These are phyloP conservation scores for Malus asiatica DNA, from an alignment of 306 rosid genomes.

Conservation along the genomic window DNA sequence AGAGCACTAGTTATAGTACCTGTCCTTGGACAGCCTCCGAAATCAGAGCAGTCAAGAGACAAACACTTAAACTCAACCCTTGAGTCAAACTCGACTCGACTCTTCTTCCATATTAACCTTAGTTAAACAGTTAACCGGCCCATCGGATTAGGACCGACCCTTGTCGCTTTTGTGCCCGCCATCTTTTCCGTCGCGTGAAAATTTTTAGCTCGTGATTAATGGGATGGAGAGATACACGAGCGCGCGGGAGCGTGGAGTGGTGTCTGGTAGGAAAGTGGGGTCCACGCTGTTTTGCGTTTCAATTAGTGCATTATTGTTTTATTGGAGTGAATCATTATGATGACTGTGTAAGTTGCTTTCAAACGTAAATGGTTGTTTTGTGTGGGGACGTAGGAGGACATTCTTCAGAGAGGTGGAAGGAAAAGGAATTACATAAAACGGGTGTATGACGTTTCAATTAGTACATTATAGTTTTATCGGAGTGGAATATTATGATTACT, in stretches of 20 bases:
- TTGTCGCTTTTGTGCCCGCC: no score
- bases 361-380: no score
- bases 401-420: background rate
- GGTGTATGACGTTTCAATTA: no score
- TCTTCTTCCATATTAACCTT: background rate
- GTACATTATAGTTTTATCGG: no score
- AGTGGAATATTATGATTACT: no score
- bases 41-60: background rate
- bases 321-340: no score
- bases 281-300: constrained; percentile 21
- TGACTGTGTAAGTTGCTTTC: no score
- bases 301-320: no score
- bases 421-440: no score
- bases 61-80: background rate
- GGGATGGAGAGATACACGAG: background rate
- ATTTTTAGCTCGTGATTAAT: no score
- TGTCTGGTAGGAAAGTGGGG: constrained; percentile 23
- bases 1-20: background rate
- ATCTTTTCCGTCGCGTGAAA: background rate
- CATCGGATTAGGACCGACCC: background rate
- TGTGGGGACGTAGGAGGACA: no score
- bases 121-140: background rate
- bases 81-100: background rate
- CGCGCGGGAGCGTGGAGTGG: background rate
- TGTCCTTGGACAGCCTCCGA: background rate